Percentiles rank a stretch among this genome's conserved stretches.
Conservation (phyloP, 352 stramenopile genomes). For the Phytophthora fragariaefolia region DNA sequence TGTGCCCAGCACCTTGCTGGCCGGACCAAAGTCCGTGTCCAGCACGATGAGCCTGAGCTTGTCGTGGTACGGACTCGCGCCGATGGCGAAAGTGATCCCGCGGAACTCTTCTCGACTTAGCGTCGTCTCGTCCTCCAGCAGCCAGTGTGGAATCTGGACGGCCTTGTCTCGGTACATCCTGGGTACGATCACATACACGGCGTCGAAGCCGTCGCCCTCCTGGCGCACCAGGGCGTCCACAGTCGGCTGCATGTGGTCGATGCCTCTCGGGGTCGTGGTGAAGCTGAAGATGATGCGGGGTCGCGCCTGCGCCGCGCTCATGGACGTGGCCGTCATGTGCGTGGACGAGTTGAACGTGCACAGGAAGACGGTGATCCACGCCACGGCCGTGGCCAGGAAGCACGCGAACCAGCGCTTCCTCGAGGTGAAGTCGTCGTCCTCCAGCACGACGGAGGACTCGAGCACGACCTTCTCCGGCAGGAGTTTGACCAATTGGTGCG, state of each 20-base stretch:
- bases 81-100: conserved; percentile 43
- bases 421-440: conserved; percentile 8
- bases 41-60: conserved; percentile 47
- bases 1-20: conserved; percentile 59
- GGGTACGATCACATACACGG: conserved; percentile 58
- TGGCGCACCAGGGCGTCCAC: conserved; percentile 51
- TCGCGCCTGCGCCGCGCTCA: conserved; percentile 28
- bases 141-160: conserved; percentile 53
- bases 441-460: neutral
- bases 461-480: conserved; percentile 29
- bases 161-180: conserved; percentile 41
- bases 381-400: conserved; percentile 35
- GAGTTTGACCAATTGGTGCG: conserved; percentile 22
- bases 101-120: conserved; percentile 37
- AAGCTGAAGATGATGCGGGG: conserved; percentile 67
- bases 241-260: conserved; percentile 44
- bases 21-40: conserved; percentile 61
- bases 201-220: conserved; percentile 47
- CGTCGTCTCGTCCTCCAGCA: conserved; percentile 26
- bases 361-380: conserved; percentile 49
- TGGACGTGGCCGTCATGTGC: conserved; percentile 13
- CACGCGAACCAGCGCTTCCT: conserved; percentile 34
- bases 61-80: conserved; percentile 43
- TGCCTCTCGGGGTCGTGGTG: conserved; percentile 49
- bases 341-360: conserved; percentile 47